Evolutionary conservation across 2,329 filamentous ascomycete genomes (phyloP).

Genomic region (Tolypocladium tropicale): DNA sequence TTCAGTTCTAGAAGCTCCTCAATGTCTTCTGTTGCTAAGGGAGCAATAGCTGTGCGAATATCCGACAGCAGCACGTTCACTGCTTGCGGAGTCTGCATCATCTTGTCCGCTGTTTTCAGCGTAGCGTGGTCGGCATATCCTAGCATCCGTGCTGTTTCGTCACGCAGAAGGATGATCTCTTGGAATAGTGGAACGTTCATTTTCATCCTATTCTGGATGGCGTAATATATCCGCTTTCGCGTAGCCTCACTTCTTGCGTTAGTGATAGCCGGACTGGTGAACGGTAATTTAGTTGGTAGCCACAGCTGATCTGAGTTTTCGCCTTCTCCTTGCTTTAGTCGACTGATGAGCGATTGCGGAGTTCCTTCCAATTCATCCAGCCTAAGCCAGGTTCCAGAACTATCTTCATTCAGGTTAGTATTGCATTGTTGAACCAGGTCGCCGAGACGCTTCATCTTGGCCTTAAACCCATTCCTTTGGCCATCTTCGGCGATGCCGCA

Average conservation of each 20-base stretch:
- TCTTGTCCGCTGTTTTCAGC: background rate
- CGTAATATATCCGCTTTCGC: background rate
- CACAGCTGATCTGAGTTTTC: background rate
- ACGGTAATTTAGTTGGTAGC: background rate
- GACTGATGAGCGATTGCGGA: background rate
- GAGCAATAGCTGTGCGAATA: background rate
- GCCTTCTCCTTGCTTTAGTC: background rate
- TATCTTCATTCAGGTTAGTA: background rate
- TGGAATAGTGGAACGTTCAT: background rate
- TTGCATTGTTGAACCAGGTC: background rate
- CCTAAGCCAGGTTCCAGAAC: background rate
- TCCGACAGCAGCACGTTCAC: background rate
- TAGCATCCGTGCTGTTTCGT: background rate
- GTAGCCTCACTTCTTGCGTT: background rate
- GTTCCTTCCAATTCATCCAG: background rate
- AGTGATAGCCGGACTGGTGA: background rate
- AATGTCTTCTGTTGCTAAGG: background rate
- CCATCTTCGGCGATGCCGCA: background rate
- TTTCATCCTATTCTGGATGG: background rate
- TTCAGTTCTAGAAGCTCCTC: background rate
- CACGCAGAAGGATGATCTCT: background rate
- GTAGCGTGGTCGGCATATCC: background rate
- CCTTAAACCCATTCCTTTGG: background rate
- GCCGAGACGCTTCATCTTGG: background rate
- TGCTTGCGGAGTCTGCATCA: background rate